These are phyloP conservation scores for Barnettozyma salicaria DNA, from an alignment of 805 yeast genomes.

Conservation along the genomic window DNA sequence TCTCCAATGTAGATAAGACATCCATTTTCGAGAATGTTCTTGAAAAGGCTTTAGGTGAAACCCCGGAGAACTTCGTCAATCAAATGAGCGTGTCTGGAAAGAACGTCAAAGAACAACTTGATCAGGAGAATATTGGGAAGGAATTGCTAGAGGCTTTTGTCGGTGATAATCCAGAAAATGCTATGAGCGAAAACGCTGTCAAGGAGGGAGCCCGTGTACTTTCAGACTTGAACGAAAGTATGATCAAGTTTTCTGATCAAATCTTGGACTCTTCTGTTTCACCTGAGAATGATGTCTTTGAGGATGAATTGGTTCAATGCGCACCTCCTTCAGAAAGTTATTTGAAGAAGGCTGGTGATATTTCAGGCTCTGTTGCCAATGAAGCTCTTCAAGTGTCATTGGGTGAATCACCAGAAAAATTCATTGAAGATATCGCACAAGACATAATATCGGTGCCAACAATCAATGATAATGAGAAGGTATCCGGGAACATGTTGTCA, in stretches of 20 bases:
- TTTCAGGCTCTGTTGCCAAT: too few species aligned
- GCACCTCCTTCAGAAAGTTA: too few species aligned
- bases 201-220: background rate
- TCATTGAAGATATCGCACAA: conserved; percentile 7
- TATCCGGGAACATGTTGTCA: too few species aligned
- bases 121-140: background rate
- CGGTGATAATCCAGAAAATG: conserved; percentile 12
- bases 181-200: conserved; percentile 3
- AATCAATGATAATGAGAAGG: too few species aligned
- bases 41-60: conserved; percentile 14
- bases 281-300: background rate
- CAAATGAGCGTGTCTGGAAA: background rate
- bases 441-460: too few species aligned
- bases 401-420: conserved; percentile 11
- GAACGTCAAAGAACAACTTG: background rate
- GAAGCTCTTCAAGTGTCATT: conserved; percentile 3
- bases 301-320: too few species aligned
- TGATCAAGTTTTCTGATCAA: background rate
- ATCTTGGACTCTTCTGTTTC: background rate
- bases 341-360: too few species aligned
- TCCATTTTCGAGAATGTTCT: conserved; percentile 9
- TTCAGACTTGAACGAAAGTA: background rate
- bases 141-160: conserved; percentile 13
- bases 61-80: conserved; percentile 6
- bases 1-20: too few species aligned